phyloP scores from a whole-genome alignment of 352 stramenopile species.

The Pythium biforme region DNA sequence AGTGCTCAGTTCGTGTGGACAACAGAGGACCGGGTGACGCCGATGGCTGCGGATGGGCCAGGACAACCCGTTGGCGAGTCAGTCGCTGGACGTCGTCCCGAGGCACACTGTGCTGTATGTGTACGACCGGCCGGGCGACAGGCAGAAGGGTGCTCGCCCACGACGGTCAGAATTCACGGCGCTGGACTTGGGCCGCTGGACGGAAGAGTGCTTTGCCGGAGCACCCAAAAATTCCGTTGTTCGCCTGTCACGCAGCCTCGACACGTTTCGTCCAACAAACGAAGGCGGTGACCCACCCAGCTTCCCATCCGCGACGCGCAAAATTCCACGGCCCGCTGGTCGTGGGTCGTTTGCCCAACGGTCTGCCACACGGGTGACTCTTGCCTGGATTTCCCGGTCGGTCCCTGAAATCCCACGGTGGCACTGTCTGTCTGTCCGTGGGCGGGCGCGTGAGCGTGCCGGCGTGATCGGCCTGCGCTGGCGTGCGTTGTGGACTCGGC shows the following conservation, averaged over 20 bases:
- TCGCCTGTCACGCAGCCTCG: not conserved
- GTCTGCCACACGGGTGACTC: not conserved
- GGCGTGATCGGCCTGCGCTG: conserved; percentile 2
- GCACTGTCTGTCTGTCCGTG: not conserved
- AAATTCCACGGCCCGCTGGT: not conserved
- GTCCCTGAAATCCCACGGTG: conserved; percentile 20
- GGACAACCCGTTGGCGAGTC: not conserved
- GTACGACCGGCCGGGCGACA: too few relatives aligned
- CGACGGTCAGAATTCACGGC: not conserved
- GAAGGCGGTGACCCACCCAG: not conserved
- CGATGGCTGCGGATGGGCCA: not conserved
- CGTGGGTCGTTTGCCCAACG: too few relatives aligned
- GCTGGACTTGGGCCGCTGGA: not conserved
- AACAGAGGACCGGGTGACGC: too few relatives aligned
- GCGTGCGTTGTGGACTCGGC: conserved; percentile 9
- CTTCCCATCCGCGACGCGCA: not conserved
- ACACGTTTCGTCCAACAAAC: not conserved
- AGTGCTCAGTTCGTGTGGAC: not conserved
- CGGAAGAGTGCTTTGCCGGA: not conserved
- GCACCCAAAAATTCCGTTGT: not conserved
- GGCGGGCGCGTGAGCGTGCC: conserved; percentile 1
- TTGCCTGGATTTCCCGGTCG: conserved; percentile 9
- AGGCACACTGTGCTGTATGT: not conserved
- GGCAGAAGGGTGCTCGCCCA: not conserved
- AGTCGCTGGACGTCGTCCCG: not conserved